phyloP scores from a whole-genome alignment of 257 asterid species.

The Solanum okadae region DNA sequence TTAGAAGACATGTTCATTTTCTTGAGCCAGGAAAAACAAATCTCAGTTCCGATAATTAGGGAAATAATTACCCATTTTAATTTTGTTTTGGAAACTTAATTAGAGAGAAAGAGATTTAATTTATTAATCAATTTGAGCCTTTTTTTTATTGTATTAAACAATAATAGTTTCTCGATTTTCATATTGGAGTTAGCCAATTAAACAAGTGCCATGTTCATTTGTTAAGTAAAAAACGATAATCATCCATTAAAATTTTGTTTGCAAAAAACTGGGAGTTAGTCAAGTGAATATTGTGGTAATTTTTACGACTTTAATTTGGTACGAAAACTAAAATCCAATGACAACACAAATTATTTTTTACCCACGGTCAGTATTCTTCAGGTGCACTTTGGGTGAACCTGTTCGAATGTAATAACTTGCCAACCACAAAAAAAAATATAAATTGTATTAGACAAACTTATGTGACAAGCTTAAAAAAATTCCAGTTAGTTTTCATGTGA shows the following conservation, averaged over 20 bases:
- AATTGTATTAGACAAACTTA: accelerated
- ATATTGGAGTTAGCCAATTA: background rate
- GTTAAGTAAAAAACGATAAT: background rate
- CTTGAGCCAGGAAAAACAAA: background rate
- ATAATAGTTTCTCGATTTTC: background rate
- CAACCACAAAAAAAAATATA: background rate
- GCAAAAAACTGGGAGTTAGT: background rate
- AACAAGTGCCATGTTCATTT: background rate
- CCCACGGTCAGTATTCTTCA: background rate
- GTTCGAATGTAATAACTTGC: background rate
- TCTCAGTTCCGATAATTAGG: background rate
- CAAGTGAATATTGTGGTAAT: background rate
- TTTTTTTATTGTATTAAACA: background rate
- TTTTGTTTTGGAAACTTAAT: background rate
- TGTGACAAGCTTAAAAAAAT: background rate
- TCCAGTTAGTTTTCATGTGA: background rate
- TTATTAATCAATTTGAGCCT: background rate
- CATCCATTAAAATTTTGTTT: background rate
- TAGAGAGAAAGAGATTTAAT: background rate
- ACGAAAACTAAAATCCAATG: no score
- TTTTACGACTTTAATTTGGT: background rate
- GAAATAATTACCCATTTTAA: background rate
- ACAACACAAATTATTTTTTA: no score
- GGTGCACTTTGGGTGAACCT: background rate
- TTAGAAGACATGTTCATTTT: background rate